These are phyloP conservation scores for Corinectria fuckeliana DNA, from an alignment of 2,329 filamentous ascomycete genomes.

Conservation along the genomic window DNA sequence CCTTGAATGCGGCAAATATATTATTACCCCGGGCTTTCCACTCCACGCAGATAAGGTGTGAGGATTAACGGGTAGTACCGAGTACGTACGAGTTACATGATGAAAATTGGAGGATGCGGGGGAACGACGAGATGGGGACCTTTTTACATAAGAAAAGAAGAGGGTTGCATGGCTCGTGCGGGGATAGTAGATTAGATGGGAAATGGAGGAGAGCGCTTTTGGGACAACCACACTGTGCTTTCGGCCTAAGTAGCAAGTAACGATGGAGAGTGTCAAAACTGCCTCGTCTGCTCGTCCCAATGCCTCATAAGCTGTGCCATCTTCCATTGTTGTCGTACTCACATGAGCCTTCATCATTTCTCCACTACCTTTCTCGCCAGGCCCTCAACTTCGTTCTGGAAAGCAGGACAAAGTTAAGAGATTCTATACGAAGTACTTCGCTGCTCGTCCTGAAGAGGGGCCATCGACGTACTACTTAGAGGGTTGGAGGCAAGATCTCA, in stretches of 20 bases:
- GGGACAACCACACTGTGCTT: background rate
- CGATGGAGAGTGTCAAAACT: background rate
- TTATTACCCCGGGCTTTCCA: background rate
- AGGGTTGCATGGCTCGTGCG: background rate
- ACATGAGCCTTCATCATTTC: background rate
- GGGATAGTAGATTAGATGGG: background rate
- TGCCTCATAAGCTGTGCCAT: background rate
- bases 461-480: background rate
- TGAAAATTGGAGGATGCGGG: slow-evolving; percentile 32
- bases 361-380: background rate
- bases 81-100: slow-evolving; percentile 36
- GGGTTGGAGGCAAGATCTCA: background rate
- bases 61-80: slow-evolving; percentile 16
- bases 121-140: background rate
- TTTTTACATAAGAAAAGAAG: slow-evolving; percentile 14
- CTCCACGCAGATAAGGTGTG: slow-evolving; percentile 16
- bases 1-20: background rate
- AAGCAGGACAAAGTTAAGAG: no score
- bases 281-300: background rate
- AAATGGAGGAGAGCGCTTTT: background rate
- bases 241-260: background rate
- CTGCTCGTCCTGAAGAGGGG: background rate
- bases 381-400: no score
- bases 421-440: no score
- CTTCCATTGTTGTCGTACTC: background rate